Base-by-base conservation (phyloP, 2,329 filamentous ascomycete genomes). In the Fonsecaea multimorphosa region DNA sequence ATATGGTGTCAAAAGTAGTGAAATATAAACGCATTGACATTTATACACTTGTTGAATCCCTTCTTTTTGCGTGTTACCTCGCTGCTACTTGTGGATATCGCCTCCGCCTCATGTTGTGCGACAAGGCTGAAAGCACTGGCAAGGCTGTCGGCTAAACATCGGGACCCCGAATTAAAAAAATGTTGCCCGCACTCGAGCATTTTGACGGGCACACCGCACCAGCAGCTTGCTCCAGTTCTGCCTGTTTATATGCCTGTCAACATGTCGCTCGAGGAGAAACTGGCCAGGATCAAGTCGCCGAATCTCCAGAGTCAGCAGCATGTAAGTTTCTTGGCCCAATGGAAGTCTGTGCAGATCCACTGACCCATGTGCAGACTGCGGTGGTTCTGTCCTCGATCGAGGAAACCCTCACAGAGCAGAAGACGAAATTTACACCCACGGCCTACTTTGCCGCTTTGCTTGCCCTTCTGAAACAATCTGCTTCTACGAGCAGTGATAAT, bases 381-480 rank as follows among this genome's bases (percentile, higher is more conserved):
- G 88, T 96, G 73, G 89, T 99, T 68, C 88, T 99, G 70, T 88
- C 89, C 72, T 93, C 94, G 68, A 91, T 99, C 74, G 95, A 99
- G 78, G 91, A 96, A 73, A 97, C 93, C 49, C 87, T 99, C 65
- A 89, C 90, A 77, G 91, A 94, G 74, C 92, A 97, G 78, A 91
- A 94, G 74, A 89, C 91, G 64, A 87, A 92, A 64, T 85, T 89
- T 66, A 93, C 92, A 1, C 86, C 95, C 27, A 97, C 95, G 16
- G 92, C 91, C 67, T 99, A 98, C 80, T 97, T 98, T 76, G 93
- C 93, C 16, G 93, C 95, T n/a, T 87, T 99, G 4, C 85, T 99
- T 53, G 92, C 93, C 40, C 86, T 99, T 2, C 86, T 99, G 2
- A 87, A 88, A 73, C 91, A 96, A 79, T 89, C 92, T 31, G 85